A percentile compares a stretch with the other conserved stretches of the same genome.
Conservation (phyloP, 31 red algal genomes). For the Odonthalia washingtoniensis region DNA sequence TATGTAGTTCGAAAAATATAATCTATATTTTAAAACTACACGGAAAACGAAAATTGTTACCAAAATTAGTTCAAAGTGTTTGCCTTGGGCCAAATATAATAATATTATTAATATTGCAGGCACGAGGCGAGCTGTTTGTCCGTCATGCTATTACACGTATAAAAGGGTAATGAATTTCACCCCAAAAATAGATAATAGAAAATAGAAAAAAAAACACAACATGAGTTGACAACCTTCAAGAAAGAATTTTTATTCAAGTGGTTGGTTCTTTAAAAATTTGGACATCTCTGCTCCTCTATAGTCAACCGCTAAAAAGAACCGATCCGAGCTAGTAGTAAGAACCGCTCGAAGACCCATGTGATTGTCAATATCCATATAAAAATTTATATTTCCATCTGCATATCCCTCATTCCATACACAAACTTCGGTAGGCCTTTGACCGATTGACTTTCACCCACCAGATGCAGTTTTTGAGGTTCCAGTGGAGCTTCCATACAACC, state of each 20-base stretch:
- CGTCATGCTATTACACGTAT: no score
- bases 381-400: not conserved
- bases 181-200: no score
- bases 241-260: not conserved
- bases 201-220: no score
- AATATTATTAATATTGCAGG: no score
- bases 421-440: conserved; percentile 1
- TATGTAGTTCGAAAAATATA: no score
- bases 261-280: no score
- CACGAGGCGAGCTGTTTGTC: no score
- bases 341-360: not conserved
- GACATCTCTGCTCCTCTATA: not conserved
- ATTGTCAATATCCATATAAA: not conserved
- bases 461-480: not conserved
- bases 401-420: conserved; percentile 8
- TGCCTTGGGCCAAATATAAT: no score
- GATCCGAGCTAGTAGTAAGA: not conserved
- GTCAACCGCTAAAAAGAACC: not conserved
- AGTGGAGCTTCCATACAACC: not conserved
- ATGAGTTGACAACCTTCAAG: not conserved
- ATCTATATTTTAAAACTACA: no score
- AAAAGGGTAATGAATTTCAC: no score
- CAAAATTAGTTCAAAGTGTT: no score
- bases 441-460: not conserved
- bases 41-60: no score